Evolutionary conservation across 192 early-diverging fungal genomes (phyloP).

Genomic region (Backusella tarrabulga): DNA sequence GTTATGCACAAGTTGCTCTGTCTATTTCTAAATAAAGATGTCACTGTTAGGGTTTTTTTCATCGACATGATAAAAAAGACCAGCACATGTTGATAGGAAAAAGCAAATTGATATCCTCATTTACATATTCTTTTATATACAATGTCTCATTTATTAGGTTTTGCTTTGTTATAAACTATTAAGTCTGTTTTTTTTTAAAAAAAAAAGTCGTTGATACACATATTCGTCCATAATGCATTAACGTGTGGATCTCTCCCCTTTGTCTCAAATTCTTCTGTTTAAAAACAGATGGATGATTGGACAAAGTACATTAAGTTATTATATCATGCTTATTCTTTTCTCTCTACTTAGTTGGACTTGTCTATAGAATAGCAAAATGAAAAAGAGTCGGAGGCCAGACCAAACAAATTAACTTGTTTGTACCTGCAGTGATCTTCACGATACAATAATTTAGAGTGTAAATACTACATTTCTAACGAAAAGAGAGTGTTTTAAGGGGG

Average conservation of each 20-base stretch:
- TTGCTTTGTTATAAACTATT: too few species aligned
- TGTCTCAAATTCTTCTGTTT: neutral
- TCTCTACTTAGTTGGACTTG: too few species aligned
- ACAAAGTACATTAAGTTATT: too few species aligned
- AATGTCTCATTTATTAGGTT: too few species aligned
- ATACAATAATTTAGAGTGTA: neutral
- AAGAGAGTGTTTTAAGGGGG: neutral
- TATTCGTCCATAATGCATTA: too few species aligned
- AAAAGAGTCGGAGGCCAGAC: neutral
- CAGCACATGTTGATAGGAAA: neutral
- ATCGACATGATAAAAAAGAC: neutral
- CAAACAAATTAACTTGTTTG: neutral
- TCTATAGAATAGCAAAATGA: neutral
- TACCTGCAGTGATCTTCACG: neutral
- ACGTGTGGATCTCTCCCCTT: too few species aligned
- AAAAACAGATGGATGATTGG: neutral
- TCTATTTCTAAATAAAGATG: slow-evolving; percentile 1
- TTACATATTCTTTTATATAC: too few species aligned
- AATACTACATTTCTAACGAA: neutral
- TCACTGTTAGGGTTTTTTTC: neutral
- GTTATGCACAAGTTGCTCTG: neutral
- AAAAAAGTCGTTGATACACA: too few species aligned
- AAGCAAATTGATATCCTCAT: neutral
- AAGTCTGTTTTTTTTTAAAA: too few species aligned
- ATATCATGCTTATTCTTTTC: too few species aligned